A percentile compares a stretch with the other conserved stretches of the same genome.
phyloP scores from a whole-genome alignment of 2,329 filamentous ascomycete genomes.

The Nakataea oryzae region DNA sequence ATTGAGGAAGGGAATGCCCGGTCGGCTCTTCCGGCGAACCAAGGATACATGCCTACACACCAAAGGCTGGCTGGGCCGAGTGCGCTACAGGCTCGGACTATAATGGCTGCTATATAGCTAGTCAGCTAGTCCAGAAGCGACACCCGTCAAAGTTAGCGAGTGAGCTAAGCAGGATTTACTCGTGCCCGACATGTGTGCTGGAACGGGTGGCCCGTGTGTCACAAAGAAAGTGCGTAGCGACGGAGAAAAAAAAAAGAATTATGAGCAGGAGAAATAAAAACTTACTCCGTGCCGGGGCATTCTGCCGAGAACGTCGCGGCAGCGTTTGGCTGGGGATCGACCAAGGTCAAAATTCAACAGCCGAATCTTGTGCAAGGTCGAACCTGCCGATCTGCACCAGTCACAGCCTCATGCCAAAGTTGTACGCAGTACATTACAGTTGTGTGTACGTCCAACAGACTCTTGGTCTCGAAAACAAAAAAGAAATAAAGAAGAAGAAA shows the following conservation, averaged over 20 bases:
- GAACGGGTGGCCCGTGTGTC: not conserved
- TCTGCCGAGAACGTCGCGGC: too few species aligned
- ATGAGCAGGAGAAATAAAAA: not conserved
- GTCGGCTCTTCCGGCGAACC: not conserved
- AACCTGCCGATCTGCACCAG: not conserved
- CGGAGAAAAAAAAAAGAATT: not conserved
- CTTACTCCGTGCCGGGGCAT: too few species aligned
- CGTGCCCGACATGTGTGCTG: not conserved
- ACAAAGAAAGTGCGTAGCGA: not conserved
- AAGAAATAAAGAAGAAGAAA: too few species aligned
- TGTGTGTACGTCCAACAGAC: not conserved
- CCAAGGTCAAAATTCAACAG: not conserved
- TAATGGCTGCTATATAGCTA: not conserved
- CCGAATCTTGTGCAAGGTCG: not conserved
- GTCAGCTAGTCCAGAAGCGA: too few species aligned
- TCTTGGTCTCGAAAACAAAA: too few species aligned
- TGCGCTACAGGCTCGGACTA: not conserved
- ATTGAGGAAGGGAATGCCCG: too few species aligned
- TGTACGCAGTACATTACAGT: not conserved
- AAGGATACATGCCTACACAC: not conserved
- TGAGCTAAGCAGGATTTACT: not conserved
- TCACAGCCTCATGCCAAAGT: not conserved
- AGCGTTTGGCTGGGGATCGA: not conserved
- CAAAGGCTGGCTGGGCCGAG: not conserved
- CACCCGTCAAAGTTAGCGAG: not conserved